A percentile compares a stretch with the other conserved stretches of the same genome.
Evolutionary conservation across 192 early-diverging fungal species (phyloP).

Genomic region (Haplosporangium gracile): DNA sequence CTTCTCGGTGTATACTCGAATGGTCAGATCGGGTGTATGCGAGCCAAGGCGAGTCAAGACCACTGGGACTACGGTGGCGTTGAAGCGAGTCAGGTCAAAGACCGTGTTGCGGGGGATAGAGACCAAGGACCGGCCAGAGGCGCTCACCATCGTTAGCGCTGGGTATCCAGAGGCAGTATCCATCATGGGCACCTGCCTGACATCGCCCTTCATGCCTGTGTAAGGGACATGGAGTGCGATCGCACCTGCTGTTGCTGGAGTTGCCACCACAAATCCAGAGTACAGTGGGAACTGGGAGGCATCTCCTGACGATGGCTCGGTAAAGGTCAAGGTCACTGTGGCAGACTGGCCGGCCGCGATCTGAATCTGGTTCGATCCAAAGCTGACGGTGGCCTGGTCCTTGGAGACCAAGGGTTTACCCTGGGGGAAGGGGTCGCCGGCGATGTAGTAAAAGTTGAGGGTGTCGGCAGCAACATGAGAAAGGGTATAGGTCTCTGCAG

Average conservation of each 20-base stretch:
- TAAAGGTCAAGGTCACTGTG: conserved; percentile 57
- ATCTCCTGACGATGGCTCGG: conserved; percentile 41
- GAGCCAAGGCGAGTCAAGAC: conserved; percentile 25
- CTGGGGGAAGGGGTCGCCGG: conserved; percentile 41
- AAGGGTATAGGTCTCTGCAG: conserved; percentile 33
- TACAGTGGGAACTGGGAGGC: conserved; percentile 57
- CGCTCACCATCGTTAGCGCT: not conserved
- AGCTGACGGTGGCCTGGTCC: conserved; percentile 53
- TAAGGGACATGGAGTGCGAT: conserved; percentile 50
- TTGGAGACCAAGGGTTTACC: conserved; percentile 43
- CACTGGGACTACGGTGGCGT: not conserved
- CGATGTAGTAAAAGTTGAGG: conserved; percentile 50
- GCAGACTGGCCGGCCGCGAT: conserved; percentile 42
- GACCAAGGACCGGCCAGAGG: not conserved
- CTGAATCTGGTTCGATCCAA: conserved; percentile 30
- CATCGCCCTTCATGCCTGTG: conserved; percentile 52
- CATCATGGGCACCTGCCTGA: conserved; percentile 41
- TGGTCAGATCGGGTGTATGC: conserved; percentile 14
- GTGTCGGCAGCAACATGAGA: conserved; percentile 48
- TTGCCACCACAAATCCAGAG: conserved; percentile 62
- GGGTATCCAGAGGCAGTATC: conserved; percentile 35
- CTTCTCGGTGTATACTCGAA: conserved; percentile 11
- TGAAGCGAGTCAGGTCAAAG: conserved; percentile 11
- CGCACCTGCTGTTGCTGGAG: conserved; percentile 27
- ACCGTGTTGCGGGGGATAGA: not conserved